phyloP scores from a whole-genome alignment of 192 early-diverging fungal species.

The Coemansia sp. region DNA sequence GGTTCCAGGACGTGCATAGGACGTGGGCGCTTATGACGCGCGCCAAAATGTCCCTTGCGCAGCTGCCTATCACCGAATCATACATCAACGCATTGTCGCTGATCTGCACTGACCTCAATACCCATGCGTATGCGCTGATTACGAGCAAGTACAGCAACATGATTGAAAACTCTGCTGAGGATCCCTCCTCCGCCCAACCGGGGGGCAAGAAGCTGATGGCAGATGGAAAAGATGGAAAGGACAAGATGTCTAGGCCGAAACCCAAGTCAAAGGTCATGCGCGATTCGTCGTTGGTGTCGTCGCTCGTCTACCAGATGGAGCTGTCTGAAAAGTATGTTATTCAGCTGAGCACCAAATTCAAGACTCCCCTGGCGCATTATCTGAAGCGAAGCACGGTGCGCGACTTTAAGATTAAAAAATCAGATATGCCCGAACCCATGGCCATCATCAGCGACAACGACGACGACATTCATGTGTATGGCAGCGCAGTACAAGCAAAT shows the following conservation, averaged over 20 bases:
- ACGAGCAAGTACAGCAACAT: constrained; percentile 25
- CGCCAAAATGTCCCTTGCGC: constrained; percentile 10
- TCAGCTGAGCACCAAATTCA: constrained; percentile 67
- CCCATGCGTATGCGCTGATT: constrained; percentile 19
- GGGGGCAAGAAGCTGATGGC: background rate
- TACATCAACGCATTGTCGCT: constrained; percentile 30
- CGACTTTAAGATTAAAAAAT: constrained; percentile 71
- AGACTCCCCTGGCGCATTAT: constrained; percentile 71
- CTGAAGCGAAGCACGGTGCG: constrained; percentile 76
- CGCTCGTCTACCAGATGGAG: constrained; percentile 72
- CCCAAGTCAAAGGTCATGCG: constrained; percentile 60
- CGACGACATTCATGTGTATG: background rate
- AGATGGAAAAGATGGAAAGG: constrained; percentile 4
- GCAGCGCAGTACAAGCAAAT: background rate
- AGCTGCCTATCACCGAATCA: constrained; percentile 37
- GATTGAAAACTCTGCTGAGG: background rate
- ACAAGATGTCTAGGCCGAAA: constrained; percentile 4
- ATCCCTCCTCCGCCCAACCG: background rate
- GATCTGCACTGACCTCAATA: constrained; percentile 33
- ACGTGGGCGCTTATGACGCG: constrained; percentile 23
- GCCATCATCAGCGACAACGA: constrained; percentile 12
- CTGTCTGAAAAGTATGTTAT: constrained; percentile 75
- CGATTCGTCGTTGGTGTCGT: constrained; percentile 73
- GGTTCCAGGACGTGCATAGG: constrained; percentile 33
- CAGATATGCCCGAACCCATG: constrained; percentile 28